These are phyloP conservation scores for Macadamia integrifolia DNA, from an alignment of 164 flowering plant species.

Conservation along the genomic window DNA sequence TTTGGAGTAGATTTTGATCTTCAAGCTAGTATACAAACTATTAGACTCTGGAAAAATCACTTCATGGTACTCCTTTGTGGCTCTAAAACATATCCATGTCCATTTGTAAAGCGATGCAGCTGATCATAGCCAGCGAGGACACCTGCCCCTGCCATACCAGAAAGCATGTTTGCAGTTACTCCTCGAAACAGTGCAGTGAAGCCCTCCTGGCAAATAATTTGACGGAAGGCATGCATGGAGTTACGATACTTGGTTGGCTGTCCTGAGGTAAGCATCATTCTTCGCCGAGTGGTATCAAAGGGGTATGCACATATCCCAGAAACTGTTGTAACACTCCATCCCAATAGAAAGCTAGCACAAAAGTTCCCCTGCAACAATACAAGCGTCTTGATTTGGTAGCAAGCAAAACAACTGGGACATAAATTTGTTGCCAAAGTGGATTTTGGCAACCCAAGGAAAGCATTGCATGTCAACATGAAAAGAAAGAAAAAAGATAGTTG, in stretches of 20 bases:
- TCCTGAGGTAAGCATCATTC: conserved; percentile 99
- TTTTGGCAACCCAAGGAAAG: no score
- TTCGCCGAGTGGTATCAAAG: conserved; percentile 78
- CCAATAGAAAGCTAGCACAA: conserved; percentile 78
- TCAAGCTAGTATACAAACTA: no score
- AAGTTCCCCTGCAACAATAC: conserved; percentile 69
- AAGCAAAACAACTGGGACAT: no score
- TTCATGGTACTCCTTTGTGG: conserved; percentile 35
- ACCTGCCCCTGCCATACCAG: conserved; percentile 95
- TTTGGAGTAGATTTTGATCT: no score
- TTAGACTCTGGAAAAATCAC: conserved; percentile 17
- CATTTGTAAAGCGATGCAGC: conserved; percentile 52
- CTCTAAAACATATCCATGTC: conserved; percentile 34
- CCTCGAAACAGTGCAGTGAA: conserved; percentile 63
- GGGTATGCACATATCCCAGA: conserved; percentile 96
- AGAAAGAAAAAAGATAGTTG: no score
- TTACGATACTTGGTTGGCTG: conserved; percentile 65
- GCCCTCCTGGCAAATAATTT: conserved; percentile 78
- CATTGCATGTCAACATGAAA: not conserved
- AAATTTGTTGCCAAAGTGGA: not conserved
- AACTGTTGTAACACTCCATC: conserved; percentile 86
- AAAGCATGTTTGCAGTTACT: conserved; percentile 86
- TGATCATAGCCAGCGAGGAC: conserved; percentile 92
- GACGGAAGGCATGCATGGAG: conserved; percentile 62
- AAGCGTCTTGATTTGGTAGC: no score